A percentile compares a stretch with the other conserved stretches of the same genome.
These are phyloP conservation scores for Euphorbia celastroides DNA, from an alignment of 441 rosid species.

Conservation along the genomic window DNA sequence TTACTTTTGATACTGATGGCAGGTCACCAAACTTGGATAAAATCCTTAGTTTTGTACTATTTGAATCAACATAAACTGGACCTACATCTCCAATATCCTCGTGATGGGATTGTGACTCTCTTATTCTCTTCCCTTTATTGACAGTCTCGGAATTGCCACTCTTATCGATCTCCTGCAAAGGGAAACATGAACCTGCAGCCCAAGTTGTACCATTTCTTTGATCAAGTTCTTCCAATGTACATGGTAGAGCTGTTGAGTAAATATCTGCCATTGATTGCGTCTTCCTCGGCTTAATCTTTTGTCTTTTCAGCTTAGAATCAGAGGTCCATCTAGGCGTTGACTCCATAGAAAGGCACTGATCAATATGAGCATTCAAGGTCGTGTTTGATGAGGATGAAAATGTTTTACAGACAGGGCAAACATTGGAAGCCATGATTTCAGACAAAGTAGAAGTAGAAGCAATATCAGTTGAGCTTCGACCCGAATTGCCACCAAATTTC, in stretches of 20 bases:
- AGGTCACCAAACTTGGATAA: conserved; percentile 52
- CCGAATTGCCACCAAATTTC: conserved; percentile 58
- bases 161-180: conserved; percentile 37
- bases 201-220: conserved; percentile 81
- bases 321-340: conserved; percentile 56
- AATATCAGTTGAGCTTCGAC: conserved; percentile 53
- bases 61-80: conserved; percentile 80
- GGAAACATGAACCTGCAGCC: conserved; percentile 50
- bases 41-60: conserved; percentile 76
- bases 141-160: conserved; percentile 18
- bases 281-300: conserved; percentile 73
- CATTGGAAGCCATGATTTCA: conserved; percentile 83
- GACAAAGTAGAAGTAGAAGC: conserved; percentile 48
- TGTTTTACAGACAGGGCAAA: conserved; percentile 97
- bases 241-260: conserved; percentile 50
- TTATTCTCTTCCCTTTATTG: conserved; percentile 40
- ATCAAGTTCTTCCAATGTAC: too few relatives aligned
- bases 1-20: conserved; percentile 28
- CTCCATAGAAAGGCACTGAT: conserved; percentile 85
- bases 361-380: conserved; percentile 94
- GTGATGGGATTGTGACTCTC: conserved; percentile 27
- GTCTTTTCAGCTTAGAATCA: conserved; percentile 54
- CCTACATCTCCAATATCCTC: conserved; percentile 60
- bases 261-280: too few relatives aligned
- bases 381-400: conserved; percentile 97